Evolutionary conservation across 2,329 filamentous ascomycete genomes (phyloP).

Genomic region (Colletotrichum spaethianum): DNA sequence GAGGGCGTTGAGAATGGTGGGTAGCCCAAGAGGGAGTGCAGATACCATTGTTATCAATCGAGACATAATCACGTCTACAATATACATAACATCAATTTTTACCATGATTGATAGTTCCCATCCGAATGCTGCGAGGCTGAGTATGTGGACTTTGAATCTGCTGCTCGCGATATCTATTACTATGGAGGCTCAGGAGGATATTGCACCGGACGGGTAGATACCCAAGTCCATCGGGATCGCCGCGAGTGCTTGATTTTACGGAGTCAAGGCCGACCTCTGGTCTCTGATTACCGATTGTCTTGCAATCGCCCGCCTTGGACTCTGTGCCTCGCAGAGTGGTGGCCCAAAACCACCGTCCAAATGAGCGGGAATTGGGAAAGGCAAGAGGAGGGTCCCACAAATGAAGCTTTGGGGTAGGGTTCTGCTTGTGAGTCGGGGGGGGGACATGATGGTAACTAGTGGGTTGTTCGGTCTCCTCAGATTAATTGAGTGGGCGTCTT

Average conservation of each 20-base stretch:
- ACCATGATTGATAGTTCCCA: not conserved
- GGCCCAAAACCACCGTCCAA: not conserved
- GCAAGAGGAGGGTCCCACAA: not conserved
- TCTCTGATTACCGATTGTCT: not conserved
- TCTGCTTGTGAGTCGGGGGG: not conserved
- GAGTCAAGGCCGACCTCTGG: not conserved
- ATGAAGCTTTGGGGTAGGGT: constrained; percentile 2
- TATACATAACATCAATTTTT: not conserved
- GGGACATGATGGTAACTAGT: not conserved
- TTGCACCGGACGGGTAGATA: not conserved
- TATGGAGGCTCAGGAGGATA: not conserved
- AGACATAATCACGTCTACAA: constrained; percentile 25
- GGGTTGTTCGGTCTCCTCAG: not conserved
- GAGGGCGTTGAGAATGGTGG: constrained; percentile 27
- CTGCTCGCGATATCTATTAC: not conserved
- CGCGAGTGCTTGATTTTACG: constrained; percentile 7
- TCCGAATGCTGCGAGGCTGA: not conserved
- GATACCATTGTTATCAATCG: constrained; percentile 37
- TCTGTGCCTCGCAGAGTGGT: not conserved
- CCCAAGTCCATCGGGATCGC: not conserved
- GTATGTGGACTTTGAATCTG: not conserved
- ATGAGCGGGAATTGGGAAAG: not conserved
- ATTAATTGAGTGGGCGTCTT: not conserved
- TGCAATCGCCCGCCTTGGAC: not conserved
- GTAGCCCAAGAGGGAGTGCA: constrained; percentile 22